phyloP scores from a whole-genome alignment of 1,284 basidiomycete genomes.

The Irpex lacteus region DNA sequence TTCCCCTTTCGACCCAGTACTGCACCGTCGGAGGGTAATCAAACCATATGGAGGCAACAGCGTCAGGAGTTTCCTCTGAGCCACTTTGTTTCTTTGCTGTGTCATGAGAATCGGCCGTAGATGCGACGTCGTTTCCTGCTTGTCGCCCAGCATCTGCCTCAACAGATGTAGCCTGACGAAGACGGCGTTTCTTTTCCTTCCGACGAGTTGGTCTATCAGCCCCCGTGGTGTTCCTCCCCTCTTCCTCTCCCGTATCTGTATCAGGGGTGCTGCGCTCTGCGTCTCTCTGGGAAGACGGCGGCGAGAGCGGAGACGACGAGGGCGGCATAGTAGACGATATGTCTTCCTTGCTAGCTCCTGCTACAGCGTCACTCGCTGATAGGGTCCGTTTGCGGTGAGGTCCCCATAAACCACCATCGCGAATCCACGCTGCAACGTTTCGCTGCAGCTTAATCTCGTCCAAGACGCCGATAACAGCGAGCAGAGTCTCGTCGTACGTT shows the following conservation, averaged over 20 bases:
- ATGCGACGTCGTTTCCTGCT: conserved; percentile 3
- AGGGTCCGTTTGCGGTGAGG: neutral
- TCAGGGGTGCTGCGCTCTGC: neutral
- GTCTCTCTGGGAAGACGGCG: too few species aligned
- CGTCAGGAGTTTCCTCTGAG: neutral
- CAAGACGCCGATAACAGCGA: conserved; percentile 74
- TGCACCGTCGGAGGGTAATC: conserved; percentile 39
- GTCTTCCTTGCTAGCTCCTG: neutral
- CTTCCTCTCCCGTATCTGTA: neutral
- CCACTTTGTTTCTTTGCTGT: neutral
- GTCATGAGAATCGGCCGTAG: neutral
- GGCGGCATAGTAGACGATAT: neutral
- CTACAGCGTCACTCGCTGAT: neutral
- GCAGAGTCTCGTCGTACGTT: conserved; percentile 54
- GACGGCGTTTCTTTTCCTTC: neutral
- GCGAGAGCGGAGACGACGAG: neutral
- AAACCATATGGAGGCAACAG: conserved; percentile 48
- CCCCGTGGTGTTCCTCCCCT: neutral
- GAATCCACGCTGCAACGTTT: conserved; percentile 71
- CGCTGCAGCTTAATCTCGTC: conserved; percentile 55
- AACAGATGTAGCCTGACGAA: neutral
- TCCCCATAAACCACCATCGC: conserved; percentile 50
- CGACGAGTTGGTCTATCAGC: neutral
- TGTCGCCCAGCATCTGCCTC: neutral
- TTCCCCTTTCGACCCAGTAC: conserved; percentile 54